A percentile compares a stretch with the other conserved stretches of the same genome.
These are phyloP conservation scores for Dendrobium chrysotoxum DNA, from an alignment of 106 monocot species.

Conservation along the genomic window DNA sequence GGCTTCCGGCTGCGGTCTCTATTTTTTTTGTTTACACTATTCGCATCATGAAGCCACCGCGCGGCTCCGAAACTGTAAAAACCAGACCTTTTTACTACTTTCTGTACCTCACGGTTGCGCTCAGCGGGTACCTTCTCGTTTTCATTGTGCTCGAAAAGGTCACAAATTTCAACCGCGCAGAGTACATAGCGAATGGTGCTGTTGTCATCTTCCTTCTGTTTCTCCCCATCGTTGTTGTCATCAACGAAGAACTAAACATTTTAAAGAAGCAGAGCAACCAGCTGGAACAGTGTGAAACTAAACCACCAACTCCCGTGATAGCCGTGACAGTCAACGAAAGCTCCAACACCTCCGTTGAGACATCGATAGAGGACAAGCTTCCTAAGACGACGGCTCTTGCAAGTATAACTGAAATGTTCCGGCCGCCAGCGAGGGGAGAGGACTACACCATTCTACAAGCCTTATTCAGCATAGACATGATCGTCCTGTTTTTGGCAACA, in stretches of 20 bases:
- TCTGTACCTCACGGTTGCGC: conserved; percentile 17
- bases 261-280: neutral
- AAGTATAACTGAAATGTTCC: neutral
- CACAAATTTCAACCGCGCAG: neutral
- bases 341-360: neutral
- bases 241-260: conserved; percentile 14
- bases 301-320: neutral
- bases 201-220: conserved; percentile 17
- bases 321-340: neutral
- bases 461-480: conserved; percentile 64
- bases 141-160: conserved; percentile 19
- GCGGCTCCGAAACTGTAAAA: neutral
- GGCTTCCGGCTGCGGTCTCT: conserved; percentile 36
- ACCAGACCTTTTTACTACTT: conserved; percentile 17
- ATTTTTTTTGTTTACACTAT: conserved; percentile 19
- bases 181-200: conserved; percentile 12
- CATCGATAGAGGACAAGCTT: neutral
- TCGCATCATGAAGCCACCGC: conserved; percentile 5
- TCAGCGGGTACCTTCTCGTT: conserved; percentile 18
- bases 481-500: conserved; percentile 48
- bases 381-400: neutral
- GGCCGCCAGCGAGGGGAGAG: conserved; percentile 34
- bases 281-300: neutral
- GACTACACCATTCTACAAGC: conserved; percentile 60
- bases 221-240: conserved; percentile 15